Evolutionary conservation across 23 red algal species (phyloP), one percentile per base, ranked within the genome.

Genomic region (Gracilariopsis chorda): DNA sequence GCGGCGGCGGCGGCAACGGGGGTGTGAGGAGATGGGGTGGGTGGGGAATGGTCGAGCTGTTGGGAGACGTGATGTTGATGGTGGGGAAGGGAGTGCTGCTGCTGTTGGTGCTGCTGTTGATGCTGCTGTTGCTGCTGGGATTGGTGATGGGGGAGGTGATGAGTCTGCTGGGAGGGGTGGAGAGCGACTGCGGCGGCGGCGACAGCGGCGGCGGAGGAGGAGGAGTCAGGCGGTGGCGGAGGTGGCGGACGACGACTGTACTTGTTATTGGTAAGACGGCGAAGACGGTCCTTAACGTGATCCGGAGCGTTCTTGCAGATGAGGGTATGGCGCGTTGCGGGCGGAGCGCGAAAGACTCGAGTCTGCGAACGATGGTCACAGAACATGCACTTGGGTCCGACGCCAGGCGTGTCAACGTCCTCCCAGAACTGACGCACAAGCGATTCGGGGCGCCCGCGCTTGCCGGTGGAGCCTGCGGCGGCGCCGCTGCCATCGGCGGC

Each of bases 261-360:
- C 56, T 88, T 88, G 64, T 88, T 88, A 39, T 88, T 88, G 33
- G 84, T 88, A 8, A 75, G 47, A 9, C 51, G 84, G 14, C 84
- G 65, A 16, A 88, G 67, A 14, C 46, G 41, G 25, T 53, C 84
- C 70, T 88, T 88, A 67, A 88, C 68, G 56, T 73, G 19, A 0
- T 88, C 84, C 32, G 84, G 84, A 3, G 68, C 84, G 34, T 88
- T 88, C 52, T 88, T 88, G 65, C 84, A 88, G 24, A 88, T 88
- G 48, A 88, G 84, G 6, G 84, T 88, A 37, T 88, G 84, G 42
- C 84, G 63, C 14, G 84, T 88, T 19, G 84, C 84, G 20, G 84
- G 84, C 21, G 84, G 84, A 14, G 84, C 84, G 36, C 84, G 63
- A 39, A 88, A 88, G 46, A 75, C 12, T 13, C 84, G 63, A 14